Evolutionary conservation across 1,284 basidiomycete species (phyloP), one percentile per base, ranked within the genome.

Genomic region (Sporisorium reilianum): DNA sequence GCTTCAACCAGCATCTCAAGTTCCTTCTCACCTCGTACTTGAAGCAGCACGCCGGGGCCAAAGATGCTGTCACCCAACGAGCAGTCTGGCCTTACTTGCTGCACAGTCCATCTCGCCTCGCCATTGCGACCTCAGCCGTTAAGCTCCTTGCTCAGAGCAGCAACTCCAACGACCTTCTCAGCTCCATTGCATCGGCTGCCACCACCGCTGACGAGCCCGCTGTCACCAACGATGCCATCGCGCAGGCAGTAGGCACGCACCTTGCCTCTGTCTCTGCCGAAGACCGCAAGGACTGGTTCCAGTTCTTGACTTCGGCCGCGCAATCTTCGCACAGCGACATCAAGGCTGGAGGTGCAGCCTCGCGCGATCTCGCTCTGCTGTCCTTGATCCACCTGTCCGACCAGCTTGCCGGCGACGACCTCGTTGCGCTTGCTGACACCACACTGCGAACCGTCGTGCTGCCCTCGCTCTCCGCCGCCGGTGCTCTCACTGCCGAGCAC

Each of bases 51-150:
- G 32, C 56, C 5, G 44, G 50, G 9, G 51, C 54, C 0, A 55
- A 38, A 8, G 69, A 64, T n/a, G 23, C 45, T 42, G 48, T 78
- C 28, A 59, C 61, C 30, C 64, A 48, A 45, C 50, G 55, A 42
- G 57, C 64, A 52, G 55, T 80, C 26, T 75, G 65, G 65, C 71
- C 71, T 10, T 44, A 45, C 52, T 40, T 74, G 48, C 52, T 74
- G 25, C 61, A 69, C 25, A 59, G 42, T 22, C 45, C 56, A 7
- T 51, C 61, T 25, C 51, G 63, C 36, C 5, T 18, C 11, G 50
- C 54, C 12, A 46, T 51, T 30, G 56, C 61, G 8, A 60, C 28
- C 32, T 48, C 59, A 3, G 42, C 56, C 18, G 22, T 61, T 49
- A 40, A 60, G 44, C 32, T 54, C 6, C 36, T 64, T 8, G 49